Evolutionary conservation across 345 rosid species (phyloP).

Genomic region (Toxicodendron radicans): DNA sequence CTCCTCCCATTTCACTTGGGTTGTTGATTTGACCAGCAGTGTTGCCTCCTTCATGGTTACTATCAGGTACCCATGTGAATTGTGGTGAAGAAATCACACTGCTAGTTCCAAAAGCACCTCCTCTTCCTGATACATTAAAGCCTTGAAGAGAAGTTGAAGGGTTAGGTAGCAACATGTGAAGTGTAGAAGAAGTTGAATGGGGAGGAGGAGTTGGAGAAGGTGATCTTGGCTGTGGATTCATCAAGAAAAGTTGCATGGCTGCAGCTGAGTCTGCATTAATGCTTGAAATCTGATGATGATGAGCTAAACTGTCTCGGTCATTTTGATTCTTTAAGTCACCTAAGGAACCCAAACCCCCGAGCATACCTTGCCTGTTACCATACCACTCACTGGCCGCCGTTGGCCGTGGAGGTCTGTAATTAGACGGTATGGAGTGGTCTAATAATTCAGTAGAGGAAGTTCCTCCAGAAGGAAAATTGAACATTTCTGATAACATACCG

Average conservation of each 20-base stretch:
- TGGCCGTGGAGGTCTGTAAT: slow-evolving; percentile 25
- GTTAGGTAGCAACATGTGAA: slow-evolving; percentile 82
- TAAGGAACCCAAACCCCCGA: slow-evolving; percentile 34
- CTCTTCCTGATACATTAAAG: slow-evolving; percentile 32
- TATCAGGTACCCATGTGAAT: slow-evolving; percentile 63
- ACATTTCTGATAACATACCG: slow-evolving; percentile 97
- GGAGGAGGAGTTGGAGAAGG: slow-evolving; percentile 53
- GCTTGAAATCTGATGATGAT: slow-evolving; percentile 57
- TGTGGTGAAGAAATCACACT: slow-evolving; percentile 50
- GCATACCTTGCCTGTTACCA: slow-evolving; percentile 35
- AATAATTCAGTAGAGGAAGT: slow-evolving; percentile 39
- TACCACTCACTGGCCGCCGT: slow-evolving; percentile 46
- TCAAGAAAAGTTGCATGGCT: slow-evolving; percentile 90
- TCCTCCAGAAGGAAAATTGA: slow-evolving; percentile 62
- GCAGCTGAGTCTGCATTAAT: slow-evolving; percentile 73
- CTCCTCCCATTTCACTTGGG: slow-evolving; percentile 51
- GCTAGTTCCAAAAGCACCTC: slow-evolving; percentile 32
- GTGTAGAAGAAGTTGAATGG: slow-evolving; percentile 59
- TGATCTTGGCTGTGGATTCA: slow-evolving; percentile 86
- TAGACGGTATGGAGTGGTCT: slow-evolving; percentile 31
- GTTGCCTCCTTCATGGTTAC: slow-evolving; percentile 39
- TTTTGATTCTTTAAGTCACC: slow-evolving; percentile 36
- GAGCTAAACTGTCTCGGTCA: slow-evolving; percentile 33
- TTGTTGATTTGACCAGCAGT: slow-evolving; percentile 27
- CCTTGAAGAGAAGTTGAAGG: slow-evolving; percentile 57